A percentile compares a stretch with the other conserved stretches of the same genome.
Evolutionary conservation across 1,284 basidiomycete genomes (phyloP).

Genomic region (Exobasidium cylindrosporum): DNA sequence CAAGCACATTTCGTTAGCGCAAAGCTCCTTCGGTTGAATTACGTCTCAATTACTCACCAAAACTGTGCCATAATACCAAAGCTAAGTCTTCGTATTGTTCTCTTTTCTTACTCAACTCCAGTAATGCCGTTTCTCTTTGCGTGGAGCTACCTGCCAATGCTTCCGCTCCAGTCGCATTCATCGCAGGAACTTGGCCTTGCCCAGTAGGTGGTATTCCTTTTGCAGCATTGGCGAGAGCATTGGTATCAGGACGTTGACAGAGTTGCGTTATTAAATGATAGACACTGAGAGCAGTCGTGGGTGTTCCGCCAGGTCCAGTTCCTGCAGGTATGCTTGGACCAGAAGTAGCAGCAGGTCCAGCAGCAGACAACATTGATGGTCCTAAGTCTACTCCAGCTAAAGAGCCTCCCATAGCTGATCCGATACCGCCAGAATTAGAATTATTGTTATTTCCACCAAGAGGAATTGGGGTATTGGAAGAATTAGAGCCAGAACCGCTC

Average conservation of each 20-base stretch:
- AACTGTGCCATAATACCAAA: slow-evolving; percentile 96
- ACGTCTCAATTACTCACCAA: slow-evolving; percentile 66
- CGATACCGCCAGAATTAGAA: slow-evolving; percentile 7
- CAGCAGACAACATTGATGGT: slow-evolving; percentile 43
- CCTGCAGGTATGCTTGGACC: slow-evolving; percentile 42
- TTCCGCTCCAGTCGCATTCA: slow-evolving; percentile 8
- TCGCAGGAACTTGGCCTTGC: slow-evolving; percentile 10
- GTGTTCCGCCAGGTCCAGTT: slow-evolving; percentile 44
- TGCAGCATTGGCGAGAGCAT: background rate
- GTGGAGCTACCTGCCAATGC: slow-evolving; percentile 41
- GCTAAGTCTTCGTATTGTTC: slow-evolving; percentile 99
- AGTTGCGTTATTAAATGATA: slow-evolving; percentile 54
- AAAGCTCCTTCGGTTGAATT: background rate
- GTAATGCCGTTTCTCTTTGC: slow-evolving; percentile 54
- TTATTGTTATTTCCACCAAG: background rate
- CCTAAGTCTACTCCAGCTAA: slow-evolving; percentile 38
- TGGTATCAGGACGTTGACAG: slow-evolving; percentile 44
- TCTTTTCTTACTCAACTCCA: slow-evolving; percentile 97
- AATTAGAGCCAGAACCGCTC: background rate
- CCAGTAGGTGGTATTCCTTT: background rate
- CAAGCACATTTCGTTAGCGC: background rate
- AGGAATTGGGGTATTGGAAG: slow-evolving; percentile 1
- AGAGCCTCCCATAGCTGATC: slow-evolving; percentile 29
- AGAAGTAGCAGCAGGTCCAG: slow-evolving; percentile 40
- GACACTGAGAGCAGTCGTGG: slow-evolving; percentile 50